These are phyloP conservation scores for Penicillium arizonense DNA, from an alignment of 495 filamentous ascomycete genomes.

Conservation along the genomic window DNA sequence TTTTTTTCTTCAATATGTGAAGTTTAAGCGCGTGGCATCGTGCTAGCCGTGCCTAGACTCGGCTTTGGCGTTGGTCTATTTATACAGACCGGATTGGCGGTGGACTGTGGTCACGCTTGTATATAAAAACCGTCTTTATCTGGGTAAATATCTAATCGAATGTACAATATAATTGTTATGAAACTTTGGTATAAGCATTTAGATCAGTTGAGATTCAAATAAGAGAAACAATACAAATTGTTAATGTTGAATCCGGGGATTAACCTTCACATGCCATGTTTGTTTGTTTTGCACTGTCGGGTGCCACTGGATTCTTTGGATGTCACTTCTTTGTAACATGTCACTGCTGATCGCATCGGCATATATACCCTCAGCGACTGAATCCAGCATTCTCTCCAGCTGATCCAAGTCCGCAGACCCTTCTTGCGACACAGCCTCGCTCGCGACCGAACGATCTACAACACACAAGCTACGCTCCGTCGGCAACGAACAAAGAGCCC, in stretches of 20 bases:
- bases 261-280: conserved; percentile 6
- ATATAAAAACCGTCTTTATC: conserved; percentile 18
- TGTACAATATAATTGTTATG: conserved; percentile 18
- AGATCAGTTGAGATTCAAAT: neutral
- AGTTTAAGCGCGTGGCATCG: conserved; percentile 12
- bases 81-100: conserved; percentile 3
- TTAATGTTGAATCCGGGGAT: neutral
- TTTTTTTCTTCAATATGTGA: neutral
- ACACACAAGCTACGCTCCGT: neutral
- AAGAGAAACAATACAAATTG: neutral
- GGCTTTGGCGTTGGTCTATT: conserved; percentile 3
- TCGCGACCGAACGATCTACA: neutral
- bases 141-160: conserved; percentile 20
- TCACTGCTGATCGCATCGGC: neutral
- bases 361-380: neutral
- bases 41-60: conserved; percentile 5
- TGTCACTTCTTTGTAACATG: neutral
- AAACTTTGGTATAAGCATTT: neutral
- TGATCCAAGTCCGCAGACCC: neutral
- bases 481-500: neutral
- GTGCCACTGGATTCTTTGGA: neutral
- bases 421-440: neutral
- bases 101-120: conserved; percentile 14
- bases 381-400: neutral
- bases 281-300: conserved; percentile 22